These are phyloP conservation scores for Cyclanthera cordifolia DNA, from an alignment of 306 rosid genomes.

Conservation along the genomic window DNA sequence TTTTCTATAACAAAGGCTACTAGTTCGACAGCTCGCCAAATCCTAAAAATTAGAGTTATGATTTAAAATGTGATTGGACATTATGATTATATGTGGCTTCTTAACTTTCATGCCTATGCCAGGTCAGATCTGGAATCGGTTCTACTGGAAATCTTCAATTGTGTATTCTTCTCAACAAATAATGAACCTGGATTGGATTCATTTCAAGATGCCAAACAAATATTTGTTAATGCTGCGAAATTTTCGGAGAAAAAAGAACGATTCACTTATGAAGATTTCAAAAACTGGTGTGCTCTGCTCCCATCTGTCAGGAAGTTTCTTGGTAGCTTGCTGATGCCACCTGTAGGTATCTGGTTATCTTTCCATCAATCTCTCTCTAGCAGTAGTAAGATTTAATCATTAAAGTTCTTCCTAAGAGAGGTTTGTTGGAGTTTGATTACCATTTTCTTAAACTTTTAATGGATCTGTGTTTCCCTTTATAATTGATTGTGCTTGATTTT, in stretches of 20 bases:
- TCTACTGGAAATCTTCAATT: conserved; percentile 36
- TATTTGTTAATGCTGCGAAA: conserved; percentile 53
- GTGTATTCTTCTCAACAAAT: conserved; percentile 29
- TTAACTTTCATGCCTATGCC: conserved; percentile 22
- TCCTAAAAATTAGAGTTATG: background rate
- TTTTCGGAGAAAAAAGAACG: conserved; percentile 39
- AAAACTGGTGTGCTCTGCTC: conserved; percentile 57
- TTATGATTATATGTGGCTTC: background rate
- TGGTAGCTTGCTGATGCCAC: conserved; percentile 63
- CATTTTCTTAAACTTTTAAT: background rate
- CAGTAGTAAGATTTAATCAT: background rate
- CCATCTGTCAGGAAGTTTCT: conserved; percentile 74
- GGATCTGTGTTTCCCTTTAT: background rate
- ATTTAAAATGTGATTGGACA: background rate
- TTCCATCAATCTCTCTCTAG: background rate
- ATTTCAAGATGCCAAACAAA: conserved; percentile 31
- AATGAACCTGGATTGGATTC: conserved; percentile 40
- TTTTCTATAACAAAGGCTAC: background rate
- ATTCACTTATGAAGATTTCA: conserved; percentile 61
- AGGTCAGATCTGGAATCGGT: conserved; percentile 78
- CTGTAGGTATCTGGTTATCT: conserved; percentile 38
- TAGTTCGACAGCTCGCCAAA: background rate
- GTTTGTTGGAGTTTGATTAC: background rate
- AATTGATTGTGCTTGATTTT: background rate
- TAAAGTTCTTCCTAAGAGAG: too few species aligned